Evolutionary conservation across 2,329 filamentous ascomycete species (phyloP).

Genomic region (Hypoxylon sp.): DNA sequence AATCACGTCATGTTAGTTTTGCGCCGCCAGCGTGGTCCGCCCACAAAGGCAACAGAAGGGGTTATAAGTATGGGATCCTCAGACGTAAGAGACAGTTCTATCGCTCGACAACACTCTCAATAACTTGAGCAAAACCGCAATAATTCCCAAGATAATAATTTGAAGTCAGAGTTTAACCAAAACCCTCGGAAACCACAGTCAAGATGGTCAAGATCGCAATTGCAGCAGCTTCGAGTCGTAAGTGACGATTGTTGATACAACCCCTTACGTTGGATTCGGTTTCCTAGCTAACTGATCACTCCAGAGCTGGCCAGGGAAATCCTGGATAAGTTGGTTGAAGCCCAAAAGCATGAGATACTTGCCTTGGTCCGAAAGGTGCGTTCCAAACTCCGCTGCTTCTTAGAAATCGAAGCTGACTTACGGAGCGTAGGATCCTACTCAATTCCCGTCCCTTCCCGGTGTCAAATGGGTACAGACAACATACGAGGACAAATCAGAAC

Average conservation of each 20-base stretch:
- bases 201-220: constrained; percentile 44
- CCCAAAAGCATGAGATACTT: constrained; percentile 39
- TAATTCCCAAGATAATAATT: not conserved
- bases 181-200: not conserved
- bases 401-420: constrained; percentile 8
- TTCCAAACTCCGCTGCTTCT: not conserved
- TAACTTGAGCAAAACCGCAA: constrained; percentile 3
- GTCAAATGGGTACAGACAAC: constrained; percentile 35
- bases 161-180: not conserved
- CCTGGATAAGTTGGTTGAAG: constrained; percentile 33
- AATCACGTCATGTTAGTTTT: not conserved
- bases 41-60: not conserved
- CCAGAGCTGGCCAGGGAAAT: constrained; percentile 41
- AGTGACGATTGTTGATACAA: constrained; percentile 12
- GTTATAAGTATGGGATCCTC: constrained; percentile 23
- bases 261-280: not conserved
- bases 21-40: not conserved
- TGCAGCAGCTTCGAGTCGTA: constrained; percentile 35
- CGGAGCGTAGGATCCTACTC: constrained; percentile 36
- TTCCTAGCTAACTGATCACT: not conserved
- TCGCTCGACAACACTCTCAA: constrained; percentile 6
- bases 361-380: constrained; percentile 35
- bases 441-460: constrained; percentile 33
- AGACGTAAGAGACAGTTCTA: constrained; percentile 1
- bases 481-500: constrained; percentile 42